Conservation (phyloP, 495 filamentous ascomycete genomes). For the Aspergillus sparsus region DNA sequence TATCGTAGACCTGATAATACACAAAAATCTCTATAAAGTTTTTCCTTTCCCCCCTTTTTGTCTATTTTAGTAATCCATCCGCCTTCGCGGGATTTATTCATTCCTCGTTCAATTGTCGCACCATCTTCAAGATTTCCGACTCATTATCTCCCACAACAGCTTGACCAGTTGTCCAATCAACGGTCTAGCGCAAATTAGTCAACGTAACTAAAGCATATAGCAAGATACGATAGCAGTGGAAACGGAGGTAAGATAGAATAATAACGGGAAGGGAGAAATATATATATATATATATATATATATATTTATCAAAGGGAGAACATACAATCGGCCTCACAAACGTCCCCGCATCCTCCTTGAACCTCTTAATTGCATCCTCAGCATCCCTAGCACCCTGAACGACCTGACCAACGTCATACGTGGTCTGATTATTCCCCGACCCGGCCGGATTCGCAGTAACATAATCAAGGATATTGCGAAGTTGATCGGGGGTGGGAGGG, state of each 20-base stretch:
- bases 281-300: not conserved
- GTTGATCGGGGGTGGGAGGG: constrained; percentile 78
- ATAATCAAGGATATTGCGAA: constrained; percentile 86
- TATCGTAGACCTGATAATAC: constrained; percentile 24
- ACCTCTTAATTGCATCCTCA: constrained; percentile 74
- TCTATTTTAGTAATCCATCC: not conserved
- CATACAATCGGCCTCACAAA: constrained; percentile 75
- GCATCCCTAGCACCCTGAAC: constrained; percentile 69
- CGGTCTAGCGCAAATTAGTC: constrained; percentile 54
- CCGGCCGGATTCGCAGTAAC: constrained; percentile 56
- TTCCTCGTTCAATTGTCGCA: constrained; percentile 49
- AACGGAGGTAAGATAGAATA: too few relatives aligned
- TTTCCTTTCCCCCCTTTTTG: not conserved
- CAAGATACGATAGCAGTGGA: too few relatives aligned
- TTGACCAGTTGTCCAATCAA: constrained; percentile 92
- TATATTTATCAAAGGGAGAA: constrained; percentile 24
- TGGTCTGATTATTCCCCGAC: constrained; percentile 28
- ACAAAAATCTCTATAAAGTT: constrained; percentile 5
- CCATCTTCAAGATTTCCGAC: constrained; percentile 81
- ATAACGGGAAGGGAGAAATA: not conserved
- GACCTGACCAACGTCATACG: constrained; percentile 50
- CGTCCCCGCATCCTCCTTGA: constrained; percentile 58
- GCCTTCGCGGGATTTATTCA: constrained; percentile 2
- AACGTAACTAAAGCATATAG: not conserved
- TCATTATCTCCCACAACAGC: constrained; percentile 74